Percentiles rank a stretch among this genome's conserved stretches.
Evolutionary conservation across 371 early-diverging fungal genomes (phyloP).

Genomic region (Capillidium heterosporum): DNA sequence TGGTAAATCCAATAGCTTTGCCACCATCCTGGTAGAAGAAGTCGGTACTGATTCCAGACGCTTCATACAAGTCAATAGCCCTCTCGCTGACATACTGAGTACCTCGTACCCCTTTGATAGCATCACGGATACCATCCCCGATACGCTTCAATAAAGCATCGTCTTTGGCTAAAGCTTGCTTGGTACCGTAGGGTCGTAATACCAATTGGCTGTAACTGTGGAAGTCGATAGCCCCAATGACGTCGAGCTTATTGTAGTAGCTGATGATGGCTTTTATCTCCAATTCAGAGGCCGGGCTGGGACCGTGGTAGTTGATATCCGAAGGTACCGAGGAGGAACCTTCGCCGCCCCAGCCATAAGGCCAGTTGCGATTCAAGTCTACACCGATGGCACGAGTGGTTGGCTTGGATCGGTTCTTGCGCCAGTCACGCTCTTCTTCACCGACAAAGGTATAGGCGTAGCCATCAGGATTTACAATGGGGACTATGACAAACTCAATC

Average conservation of each 20-base stretch:
- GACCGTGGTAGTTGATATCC: constrained; percentile 32
- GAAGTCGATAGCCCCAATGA: constrained; percentile 31
- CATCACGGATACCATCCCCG: constrained; percentile 10
- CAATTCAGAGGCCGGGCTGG: constrained; percentile 26
- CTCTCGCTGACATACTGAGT: neutral
- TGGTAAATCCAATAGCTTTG: neutral
- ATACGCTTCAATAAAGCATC: constrained; percentile 7
- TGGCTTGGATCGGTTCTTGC: no score
- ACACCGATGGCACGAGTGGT: constrained; percentile 1
- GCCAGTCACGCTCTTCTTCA: constrained; percentile 22
- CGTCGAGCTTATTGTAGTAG: constrained; percentile 19
- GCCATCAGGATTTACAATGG: constrained; percentile 28
- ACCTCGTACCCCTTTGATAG: constrained; percentile 10
- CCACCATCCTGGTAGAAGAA: neutral
- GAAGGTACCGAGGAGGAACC: constrained; percentile 23
- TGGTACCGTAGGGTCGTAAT: constrained; percentile 24
- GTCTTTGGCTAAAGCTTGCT: constrained; percentile 7
- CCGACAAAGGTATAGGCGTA: constrained; percentile 18
- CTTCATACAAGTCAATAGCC: neutral
- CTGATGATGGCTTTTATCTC: constrained; percentile 25
- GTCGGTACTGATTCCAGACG: neutral
- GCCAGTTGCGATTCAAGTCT: constrained; percentile 21
- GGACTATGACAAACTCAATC: constrained; percentile 18
- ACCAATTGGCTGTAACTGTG: constrained; percentile 27
- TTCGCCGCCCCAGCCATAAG: constrained; percentile 26